Evolutionary conservation across 768 basidiomycete species (phyloP).

Genomic region (Podaxis sp.): DNA sequence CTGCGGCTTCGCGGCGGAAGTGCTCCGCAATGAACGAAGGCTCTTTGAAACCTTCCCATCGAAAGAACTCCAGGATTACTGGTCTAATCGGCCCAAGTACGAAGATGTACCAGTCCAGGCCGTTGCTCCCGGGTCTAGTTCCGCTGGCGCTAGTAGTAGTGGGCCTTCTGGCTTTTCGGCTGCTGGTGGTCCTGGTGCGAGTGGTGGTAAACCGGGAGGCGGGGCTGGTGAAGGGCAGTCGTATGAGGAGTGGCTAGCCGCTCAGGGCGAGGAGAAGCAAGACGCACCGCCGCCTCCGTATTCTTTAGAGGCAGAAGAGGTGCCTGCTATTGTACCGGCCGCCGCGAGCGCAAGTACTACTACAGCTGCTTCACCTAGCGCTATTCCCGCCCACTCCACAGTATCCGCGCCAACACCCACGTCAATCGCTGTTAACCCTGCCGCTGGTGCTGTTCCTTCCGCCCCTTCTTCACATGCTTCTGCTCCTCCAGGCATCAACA

Average conservation of each 20-base stretch:
- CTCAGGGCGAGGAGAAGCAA: constrained; percentile 42
- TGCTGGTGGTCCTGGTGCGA: constrained; percentile 17
- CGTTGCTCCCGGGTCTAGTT: constrained; percentile 31
- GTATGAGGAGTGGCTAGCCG: constrained; percentile 49
- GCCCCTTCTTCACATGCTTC: constrained; percentile 1
- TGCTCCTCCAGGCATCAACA: constrained; percentile 5
- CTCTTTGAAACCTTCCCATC: constrained; percentile 63
- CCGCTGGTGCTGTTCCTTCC: neutral
- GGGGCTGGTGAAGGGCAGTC: constrained; percentile 24
- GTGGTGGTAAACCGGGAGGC: neutral
- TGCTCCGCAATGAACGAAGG: constrained; percentile 59
- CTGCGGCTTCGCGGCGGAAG: constrained; percentile 69
- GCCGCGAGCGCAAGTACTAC: neutral
- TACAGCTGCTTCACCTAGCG: constrained; percentile 5
- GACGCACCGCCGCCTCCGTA: constrained; percentile 73
- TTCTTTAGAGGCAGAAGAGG: constrained; percentile 47
- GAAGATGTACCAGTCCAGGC: constrained; percentile 38
- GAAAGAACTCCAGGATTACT: constrained; percentile 76
- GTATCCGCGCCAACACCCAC: constrained; percentile 4
- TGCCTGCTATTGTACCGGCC: constrained; percentile 11
- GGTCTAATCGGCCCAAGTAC: constrained; percentile 59
- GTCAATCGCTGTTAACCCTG: neutral
- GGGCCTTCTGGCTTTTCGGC: constrained; percentile 14
- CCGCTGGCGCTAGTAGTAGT: constrained; percentile 7
- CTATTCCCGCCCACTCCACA: neutral